A percentile compares a stretch with the other conserved stretches of the same genome.
phyloP scores from a whole-genome alignment of 805 yeast genomes.

The Suhomyces tanzawaensis region DNA sequence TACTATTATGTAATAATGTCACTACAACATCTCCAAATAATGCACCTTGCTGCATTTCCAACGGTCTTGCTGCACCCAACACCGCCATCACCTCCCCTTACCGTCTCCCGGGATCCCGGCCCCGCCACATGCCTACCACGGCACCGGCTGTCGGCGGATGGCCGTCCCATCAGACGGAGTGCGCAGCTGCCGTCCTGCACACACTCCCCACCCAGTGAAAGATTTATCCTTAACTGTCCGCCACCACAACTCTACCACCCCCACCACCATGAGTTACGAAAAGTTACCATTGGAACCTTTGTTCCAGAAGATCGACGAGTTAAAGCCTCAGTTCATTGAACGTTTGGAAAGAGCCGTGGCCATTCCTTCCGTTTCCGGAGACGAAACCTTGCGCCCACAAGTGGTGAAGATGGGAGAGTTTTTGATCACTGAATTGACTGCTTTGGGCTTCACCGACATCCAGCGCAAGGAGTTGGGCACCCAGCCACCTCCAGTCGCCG shows the following conservation, averaged over 20 bases:
- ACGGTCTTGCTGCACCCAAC: no score
- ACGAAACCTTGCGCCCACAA: conserved; percentile 81
- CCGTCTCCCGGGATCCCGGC: no score
- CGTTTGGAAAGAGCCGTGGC: conserved; percentile 83
- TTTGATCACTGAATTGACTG: conserved; percentile 62
- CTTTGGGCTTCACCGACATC: conserved; percentile 79
- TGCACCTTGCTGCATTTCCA: no score
- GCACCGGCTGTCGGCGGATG: no score
- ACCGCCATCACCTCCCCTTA: no score
- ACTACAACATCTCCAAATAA: no score
- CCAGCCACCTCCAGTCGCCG: conserved; percentile 88
- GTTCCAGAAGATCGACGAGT: conserved; percentile 65
- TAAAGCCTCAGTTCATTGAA: conserved; percentile 70
- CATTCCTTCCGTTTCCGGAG: conserved; percentile 93
- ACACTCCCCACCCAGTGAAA: no score
- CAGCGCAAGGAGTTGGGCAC: conserved; percentile 78
- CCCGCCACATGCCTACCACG: no score
- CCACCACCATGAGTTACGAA: conserved; percentile 34
- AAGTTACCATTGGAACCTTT: conserved; percentile 43
- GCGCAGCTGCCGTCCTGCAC: no score
- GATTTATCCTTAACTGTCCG: no score
- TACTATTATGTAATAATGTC: no score
- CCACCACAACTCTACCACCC: background rate
- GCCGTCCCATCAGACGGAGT: no score
- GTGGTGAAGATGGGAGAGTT: conserved; percentile 90